These are phyloP conservation scores for Forsythia suspensa DNA, from an alignment of 257 asterid genomes.

Conservation along the genomic window DNA sequence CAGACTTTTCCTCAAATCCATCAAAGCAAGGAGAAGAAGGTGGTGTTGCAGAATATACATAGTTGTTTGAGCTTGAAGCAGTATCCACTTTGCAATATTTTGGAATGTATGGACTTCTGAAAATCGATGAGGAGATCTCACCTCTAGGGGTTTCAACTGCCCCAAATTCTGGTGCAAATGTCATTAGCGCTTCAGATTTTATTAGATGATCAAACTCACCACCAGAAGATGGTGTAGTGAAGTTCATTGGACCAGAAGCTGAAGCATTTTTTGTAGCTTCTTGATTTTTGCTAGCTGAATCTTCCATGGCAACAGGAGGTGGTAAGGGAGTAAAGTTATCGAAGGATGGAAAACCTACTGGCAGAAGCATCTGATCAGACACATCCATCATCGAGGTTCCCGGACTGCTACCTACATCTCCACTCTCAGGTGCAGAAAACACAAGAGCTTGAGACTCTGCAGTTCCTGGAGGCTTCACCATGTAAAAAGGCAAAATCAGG, in stretches of 20 bases:
- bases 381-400: conserved; percentile 79
- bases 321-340: conserved; percentile 68
- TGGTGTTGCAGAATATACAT: conserved; percentile 92
- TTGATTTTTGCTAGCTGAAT: conserved; percentile 58
- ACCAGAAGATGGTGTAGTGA: conserved; percentile 42
- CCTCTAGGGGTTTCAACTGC: conserved; percentile 78
- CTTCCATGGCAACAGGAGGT: conserved; percentile 59
- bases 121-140: conserved; percentile 66
- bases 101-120: conserved; percentile 88
- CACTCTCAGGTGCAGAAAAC: conserved; percentile 69
- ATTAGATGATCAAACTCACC: conserved; percentile 87
- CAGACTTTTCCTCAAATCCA: conserved; percentile 72
- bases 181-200: conserved; percentile 92
- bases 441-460: conserved; percentile 69
- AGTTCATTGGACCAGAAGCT: conserved; percentile 50
- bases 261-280: conserved; percentile 48
- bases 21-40: conserved; percentile 70
- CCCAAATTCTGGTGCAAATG: conserved; percentile 96
- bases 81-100: conserved; percentile 81
- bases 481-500: conserved; percentile 28
- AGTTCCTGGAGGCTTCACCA: conserved; percentile 94
- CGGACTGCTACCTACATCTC: conserved; percentile 78
- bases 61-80: conserved; percentile 78
- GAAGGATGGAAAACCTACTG: conserved; percentile 61
- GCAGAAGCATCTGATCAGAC: conserved; percentile 79